Conservation (phyloP, 257 asterid genomes). For the Echites panduratus region DNA sequence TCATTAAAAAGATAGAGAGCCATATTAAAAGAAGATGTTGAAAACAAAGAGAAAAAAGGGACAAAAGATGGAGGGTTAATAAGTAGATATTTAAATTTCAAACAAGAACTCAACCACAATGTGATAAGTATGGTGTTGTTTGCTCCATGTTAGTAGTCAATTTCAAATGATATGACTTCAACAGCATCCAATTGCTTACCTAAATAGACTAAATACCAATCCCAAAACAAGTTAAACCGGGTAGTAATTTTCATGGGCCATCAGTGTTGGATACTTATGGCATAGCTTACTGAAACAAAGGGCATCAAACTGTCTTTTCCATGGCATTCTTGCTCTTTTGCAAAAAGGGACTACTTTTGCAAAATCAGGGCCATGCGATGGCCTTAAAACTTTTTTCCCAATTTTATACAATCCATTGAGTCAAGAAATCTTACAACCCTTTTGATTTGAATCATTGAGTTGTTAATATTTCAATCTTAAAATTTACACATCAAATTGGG, state of each 20-base stretch:
- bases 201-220: background rate
- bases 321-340: background rate
- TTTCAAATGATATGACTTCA: background rate
- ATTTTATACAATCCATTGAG: too few species aligned
- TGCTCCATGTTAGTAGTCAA: background rate
- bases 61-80: too few species aligned
- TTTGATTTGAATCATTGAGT: too few species aligned
- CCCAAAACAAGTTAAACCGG: background rate
- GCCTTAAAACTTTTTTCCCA: too few species aligned
- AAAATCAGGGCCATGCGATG: background rate
- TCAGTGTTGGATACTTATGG: background rate
- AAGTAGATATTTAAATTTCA: background rate
- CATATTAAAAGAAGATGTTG: too few species aligned
- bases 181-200: constrained; percentile 13
- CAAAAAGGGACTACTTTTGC: background rate
- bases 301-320: background rate
- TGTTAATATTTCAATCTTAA: background rate
- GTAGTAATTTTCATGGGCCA: constrained; percentile 3
- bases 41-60: too few species aligned
- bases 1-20: too few species aligned
- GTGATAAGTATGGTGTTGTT: too few species aligned
- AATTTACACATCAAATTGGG: background rate
- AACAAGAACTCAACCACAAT: background rate
- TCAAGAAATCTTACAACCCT: too few species aligned
- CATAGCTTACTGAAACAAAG: background rate